Percentiles rank a stretch among this genome's conserved stretches.
phyloP scores from a whole-genome alignment of 2,329 filamentous ascomycete genomes.

The Calonectria montana region DNA sequence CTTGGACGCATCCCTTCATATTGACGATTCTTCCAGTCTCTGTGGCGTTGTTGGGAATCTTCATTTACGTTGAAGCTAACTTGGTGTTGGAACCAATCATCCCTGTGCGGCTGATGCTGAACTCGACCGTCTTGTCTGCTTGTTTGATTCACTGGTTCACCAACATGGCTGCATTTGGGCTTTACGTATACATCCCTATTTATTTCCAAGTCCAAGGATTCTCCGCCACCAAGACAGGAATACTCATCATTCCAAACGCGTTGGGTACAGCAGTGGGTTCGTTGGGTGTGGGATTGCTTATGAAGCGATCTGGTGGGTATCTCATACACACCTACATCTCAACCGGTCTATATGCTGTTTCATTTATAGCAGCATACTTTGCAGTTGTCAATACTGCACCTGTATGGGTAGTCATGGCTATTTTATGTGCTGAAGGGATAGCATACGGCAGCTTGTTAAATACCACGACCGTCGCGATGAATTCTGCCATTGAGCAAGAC shows the following conservation, averaged over 20 bases:
- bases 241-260: neutral
- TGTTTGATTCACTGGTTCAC: constrained; percentile 4
- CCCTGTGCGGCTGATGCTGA: constrained; percentile 36
- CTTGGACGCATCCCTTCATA: neutral
- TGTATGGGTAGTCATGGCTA: neutral
- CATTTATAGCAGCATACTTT: neutral
- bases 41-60: neutral
- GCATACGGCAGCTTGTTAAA: neutral
- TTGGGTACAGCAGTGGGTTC: neutral
- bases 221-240: neutral
- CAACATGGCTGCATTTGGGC: constrained; percentile 1
- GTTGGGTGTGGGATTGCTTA: neutral
- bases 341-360: neutral
- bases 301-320: neutral
- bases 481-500: neutral
- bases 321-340: neutral
- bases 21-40: neutral
- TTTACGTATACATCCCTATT: constrained; percentile 2
- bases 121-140: neutral
- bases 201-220: constrained; percentile 2
- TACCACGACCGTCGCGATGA: neutral
- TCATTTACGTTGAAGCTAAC: neutral
- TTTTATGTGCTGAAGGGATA: neutral
- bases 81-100: neutral
- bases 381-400: neutral